Evolutionary conservation across 345 rosid genomes (phyloP).

Genomic region (Salix udensis): DNA sequence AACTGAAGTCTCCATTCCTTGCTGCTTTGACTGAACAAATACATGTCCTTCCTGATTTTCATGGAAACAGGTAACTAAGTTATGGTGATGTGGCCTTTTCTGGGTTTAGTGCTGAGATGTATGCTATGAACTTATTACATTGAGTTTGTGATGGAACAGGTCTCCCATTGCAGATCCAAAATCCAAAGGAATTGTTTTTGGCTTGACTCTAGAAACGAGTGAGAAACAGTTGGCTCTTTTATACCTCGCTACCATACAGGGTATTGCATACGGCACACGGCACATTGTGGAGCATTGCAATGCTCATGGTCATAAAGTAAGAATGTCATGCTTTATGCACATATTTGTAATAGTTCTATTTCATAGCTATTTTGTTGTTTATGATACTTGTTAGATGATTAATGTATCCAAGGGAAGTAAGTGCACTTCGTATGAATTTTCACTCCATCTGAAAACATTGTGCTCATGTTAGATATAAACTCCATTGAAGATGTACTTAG

Average conservation of each 20-base stretch:
- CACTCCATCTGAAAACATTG: no score
- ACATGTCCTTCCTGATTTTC: slow-evolving; percentile 87
- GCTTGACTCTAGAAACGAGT: slow-evolving; percentile 79
- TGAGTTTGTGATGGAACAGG: slow-evolving; percentile 41
- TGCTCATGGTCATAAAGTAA: slow-evolving; percentile 82
- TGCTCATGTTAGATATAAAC: no score
- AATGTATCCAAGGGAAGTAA: no score
- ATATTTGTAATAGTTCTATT: background rate
- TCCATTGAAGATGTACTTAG: no score
- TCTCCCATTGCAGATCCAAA: slow-evolving; percentile 91
- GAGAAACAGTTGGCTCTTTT: slow-evolving; percentile 80
- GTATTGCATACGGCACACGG: slow-evolving; percentile 90
- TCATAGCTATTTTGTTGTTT: background rate
- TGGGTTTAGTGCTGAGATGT: background rate
- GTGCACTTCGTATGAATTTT: no score
- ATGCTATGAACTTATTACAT: slow-evolving; percentile 2
- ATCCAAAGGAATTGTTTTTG: slow-evolving; percentile 74
- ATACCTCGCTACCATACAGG: slow-evolving; percentile 76
- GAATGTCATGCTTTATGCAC: slow-evolving; percentile 11
- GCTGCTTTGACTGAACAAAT: slow-evolving; percentile 74
- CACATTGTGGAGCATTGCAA: slow-evolving; percentile 92
- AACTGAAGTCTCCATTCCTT: slow-evolving; percentile 62
- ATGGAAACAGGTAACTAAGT: slow-evolving; percentile 73
- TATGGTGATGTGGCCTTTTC: background rate
- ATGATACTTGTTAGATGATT: background rate